Conservation (phyloP, 805 yeast species). For the Nakazawaea ambrosiae region DNA sequence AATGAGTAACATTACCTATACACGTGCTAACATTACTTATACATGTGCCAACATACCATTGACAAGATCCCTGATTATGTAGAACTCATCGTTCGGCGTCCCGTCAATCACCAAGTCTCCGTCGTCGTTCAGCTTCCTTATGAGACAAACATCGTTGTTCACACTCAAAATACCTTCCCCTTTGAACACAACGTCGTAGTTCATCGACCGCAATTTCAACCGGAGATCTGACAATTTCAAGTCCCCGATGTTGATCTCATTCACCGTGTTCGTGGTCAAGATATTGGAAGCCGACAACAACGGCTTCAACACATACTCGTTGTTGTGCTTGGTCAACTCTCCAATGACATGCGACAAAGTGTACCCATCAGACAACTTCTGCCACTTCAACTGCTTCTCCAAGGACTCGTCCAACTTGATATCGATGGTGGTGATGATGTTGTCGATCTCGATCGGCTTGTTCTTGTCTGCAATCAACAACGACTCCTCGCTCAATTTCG, state of each 20-base stretch:
- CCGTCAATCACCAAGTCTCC: constrained; percentile 89
- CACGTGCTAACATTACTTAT: too few relatives aligned
- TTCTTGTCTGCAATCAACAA: constrained; percentile 28
- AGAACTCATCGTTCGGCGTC: constrained; percentile 63
- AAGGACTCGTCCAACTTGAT: constrained; percentile 63
- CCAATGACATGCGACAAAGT: constrained; percentile 81
- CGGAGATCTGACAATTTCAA: constrained; percentile 76
- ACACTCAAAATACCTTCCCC: constrained; percentile 92
- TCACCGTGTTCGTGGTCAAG: constrained; percentile 10
- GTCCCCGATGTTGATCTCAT: constrained; percentile 77
- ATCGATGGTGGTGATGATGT: constrained; percentile 47
- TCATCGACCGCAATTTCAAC: constrained; percentile 46
- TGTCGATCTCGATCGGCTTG: constrained; percentile 39
- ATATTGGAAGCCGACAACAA: constrained; percentile 5
- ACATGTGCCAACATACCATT: constrained; percentile 72
- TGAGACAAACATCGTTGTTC: constrained; percentile 58
- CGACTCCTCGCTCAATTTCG: constrained; percentile 11
- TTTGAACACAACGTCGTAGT: constrained; percentile 77
- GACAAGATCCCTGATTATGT: constrained; percentile 66
- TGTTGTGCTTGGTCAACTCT: constrained; percentile 27
- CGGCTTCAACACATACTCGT: constrained; percentile 4
- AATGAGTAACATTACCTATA: too few relatives aligned
- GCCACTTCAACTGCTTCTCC: constrained; percentile 69
- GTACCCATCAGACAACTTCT: constrained; percentile 71
- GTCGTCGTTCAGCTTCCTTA: constrained; percentile 63